A percentile compares a stretch with the other conserved stretches of the same genome.
These are phyloP conservation scores for Neofusicoccum laricinum DNA, from an alignment of 2,329 filamentous ascomycete genomes.

Conservation along the genomic window DNA sequence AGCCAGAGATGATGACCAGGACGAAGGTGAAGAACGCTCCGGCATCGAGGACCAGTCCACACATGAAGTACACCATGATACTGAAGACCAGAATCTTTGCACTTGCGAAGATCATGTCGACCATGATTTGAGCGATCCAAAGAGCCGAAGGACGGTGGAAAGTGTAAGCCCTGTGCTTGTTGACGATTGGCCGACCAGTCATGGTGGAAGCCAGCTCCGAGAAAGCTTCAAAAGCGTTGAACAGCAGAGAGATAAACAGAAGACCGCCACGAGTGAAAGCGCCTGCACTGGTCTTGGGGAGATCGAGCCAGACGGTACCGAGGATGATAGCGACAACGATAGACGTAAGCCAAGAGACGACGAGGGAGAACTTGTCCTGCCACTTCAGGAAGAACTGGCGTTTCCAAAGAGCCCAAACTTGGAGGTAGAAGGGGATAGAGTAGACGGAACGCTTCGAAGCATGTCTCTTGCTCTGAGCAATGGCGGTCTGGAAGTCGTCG, in stretches of 20 bases:
- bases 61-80: conserved; percentile 79
- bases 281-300: conserved; percentile 61
- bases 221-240: conserved; percentile 87
- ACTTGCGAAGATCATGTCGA: conserved; percentile 71
- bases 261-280: conserved; percentile 81
- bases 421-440: conserved; percentile 76
- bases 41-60: conserved; percentile 70
- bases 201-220: conserved; percentile 73
- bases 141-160: conserved; percentile 80
- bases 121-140: conserved; percentile 79
- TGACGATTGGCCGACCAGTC: conserved; percentile 72
- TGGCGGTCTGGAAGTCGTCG: conserved; percentile 73
- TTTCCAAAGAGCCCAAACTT: conserved; percentile 80
- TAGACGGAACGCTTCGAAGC: conserved; percentile 74
- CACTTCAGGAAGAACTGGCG: conserved; percentile 82
- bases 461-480: conserved; percentile 74
- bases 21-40: conserved; percentile 84
- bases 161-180: conserved; percentile 80
- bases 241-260: conserved; percentile 74
- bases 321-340: conserved; percentile 75
- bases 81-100: conserved; percentile 67
- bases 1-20: conserved; percentile 69
- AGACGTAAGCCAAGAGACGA: conserved; percentile 67
- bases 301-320: conserved; percentile 74
- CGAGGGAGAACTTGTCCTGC: conserved; percentile 77